phyloP scores from a whole-genome alignment of 179 eudicot genomes.

The Sideroxylon spinosum region DNA sequence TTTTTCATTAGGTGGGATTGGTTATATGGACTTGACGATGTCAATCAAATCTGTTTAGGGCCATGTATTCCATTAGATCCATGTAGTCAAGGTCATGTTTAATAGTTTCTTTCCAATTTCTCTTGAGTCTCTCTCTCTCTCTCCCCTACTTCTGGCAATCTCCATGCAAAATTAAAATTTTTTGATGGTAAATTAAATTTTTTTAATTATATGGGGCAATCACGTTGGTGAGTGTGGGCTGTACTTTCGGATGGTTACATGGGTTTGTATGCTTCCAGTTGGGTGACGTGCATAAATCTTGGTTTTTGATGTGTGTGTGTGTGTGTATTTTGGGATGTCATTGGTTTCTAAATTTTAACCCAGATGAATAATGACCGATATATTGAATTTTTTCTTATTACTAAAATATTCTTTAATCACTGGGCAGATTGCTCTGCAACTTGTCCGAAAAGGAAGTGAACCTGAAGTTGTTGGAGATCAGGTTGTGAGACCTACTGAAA shows the following conservation, averaged over 20 bases:
- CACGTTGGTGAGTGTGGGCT: background rate
- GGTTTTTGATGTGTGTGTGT: background rate
- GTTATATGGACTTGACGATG: too few species aligned
- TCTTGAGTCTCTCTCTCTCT: too few species aligned
- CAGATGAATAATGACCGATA: background rate
- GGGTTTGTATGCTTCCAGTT: background rate
- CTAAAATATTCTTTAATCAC: background rate
- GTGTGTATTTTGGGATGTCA: background rate
- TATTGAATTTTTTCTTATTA: constrained; percentile 8
- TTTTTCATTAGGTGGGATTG: too few species aligned
- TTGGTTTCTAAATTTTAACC: constrained; percentile 3
- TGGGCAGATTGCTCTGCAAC: constrained; percentile 79
- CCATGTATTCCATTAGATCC: too few species aligned
- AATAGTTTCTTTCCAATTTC: too few species aligned
- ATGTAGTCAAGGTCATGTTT: too few species aligned
- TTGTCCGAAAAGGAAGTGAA: constrained; percentile 60
- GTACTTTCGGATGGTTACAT: background rate
- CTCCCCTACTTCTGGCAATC: too few species aligned
- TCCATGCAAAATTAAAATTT: too few species aligned
- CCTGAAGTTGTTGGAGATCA: constrained; percentile 22
- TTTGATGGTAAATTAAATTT: background rate
- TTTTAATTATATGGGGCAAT: background rate
- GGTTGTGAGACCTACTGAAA: constrained; percentile 21
- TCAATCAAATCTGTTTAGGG: too few species aligned
- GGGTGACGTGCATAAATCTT: background rate